Base-by-base conservation (phyloP, 371 early-diverging fungal species). In the Parasitella parasitica region DNA sequence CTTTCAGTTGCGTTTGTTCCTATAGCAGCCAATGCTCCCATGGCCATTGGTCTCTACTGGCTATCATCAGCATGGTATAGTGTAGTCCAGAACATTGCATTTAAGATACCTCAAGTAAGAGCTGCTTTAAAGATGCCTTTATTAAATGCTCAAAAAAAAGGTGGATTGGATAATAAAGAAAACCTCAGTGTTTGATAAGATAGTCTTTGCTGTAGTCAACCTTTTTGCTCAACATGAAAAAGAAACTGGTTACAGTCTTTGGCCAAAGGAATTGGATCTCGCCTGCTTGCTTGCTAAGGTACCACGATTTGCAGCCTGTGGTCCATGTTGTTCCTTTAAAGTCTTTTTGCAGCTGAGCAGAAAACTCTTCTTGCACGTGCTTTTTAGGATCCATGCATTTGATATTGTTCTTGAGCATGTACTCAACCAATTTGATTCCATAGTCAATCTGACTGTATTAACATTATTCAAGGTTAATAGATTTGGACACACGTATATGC, bases 1-100 rank as follows among this genome's bases (percentile, higher is more conserved):
- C 55, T 91, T 0, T 80, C 89, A 0, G 53, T 91, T n/a, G 68
- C 81, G 12, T 85, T 86, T 75, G 75, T 89, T 12, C 90, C 89
- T 11, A 81, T 91, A 38, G 87, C 91, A 7, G 78, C 90, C 6
- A 80, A 89, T 52, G 84, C 85, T 1, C 93, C 93, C 4, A 83
- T 84, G 86, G 81, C 84, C 15, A 72, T 89, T 13, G 81, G 86
- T 16, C 48, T 87, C 1, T 89, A 86, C 51, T 89, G 89, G 89
- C 38, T 82, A 8, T 77, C 86, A 0, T 89, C 89, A 11, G 75
- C 78, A 7, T 81, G 82, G 65, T 88, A 84, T 56, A 86, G 87
- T 60, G 78, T 85, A 0, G 54, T 66, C 13, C 89, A 88, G 61
- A 86, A 86, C 56, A 13, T 86, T 4, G 68, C 78, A 13, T 85